Conservation (phyloP, 1,139 yeast species). For the Magnusiomyces tetraspermus region DNA sequence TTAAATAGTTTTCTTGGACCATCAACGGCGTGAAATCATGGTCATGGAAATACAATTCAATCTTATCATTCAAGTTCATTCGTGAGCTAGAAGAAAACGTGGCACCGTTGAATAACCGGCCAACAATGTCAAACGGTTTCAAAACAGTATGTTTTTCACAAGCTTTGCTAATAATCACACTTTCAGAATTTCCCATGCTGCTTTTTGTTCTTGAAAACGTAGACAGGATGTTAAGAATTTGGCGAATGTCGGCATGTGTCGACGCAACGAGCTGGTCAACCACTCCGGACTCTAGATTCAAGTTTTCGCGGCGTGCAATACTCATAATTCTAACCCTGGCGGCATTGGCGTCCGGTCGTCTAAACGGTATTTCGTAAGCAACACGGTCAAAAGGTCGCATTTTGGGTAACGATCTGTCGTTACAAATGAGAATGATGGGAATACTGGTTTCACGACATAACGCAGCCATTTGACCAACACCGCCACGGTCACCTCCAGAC, state of each 20-base stretch:
- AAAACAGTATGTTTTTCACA: conserved; percentile 90
- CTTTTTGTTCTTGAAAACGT: conserved; percentile 67
- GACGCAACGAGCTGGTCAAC: conserved; percentile 79
- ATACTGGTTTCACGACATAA: conserved; percentile 77
- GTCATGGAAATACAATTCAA: conserved; percentile 87
- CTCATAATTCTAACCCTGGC: conserved; percentile 81
- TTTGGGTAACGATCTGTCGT: conserved; percentile 84
- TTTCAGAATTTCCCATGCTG: conserved; percentile 48
- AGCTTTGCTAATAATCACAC: conserved; percentile 44
- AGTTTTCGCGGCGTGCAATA: conserved; percentile 75
- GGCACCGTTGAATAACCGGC: conserved; percentile 55
- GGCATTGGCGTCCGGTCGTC: conserved; percentile 79
- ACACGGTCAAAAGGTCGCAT: conserved; percentile 92
- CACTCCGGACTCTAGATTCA: conserved; percentile 69
- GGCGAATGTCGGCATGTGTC: conserved; percentile 87
- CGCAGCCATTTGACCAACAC: conserved; percentile 89
- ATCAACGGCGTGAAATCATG: conserved; percentile 90
- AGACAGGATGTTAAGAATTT: conserved; percentile 79
- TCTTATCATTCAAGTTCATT: conserved; percentile 65
- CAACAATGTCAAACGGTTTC: conserved; percentile 86
- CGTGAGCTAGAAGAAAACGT: conserved; percentile 45
- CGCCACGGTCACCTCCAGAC: conserved; percentile 99
- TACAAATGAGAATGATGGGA: conserved; percentile 89
- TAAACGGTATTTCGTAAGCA: conserved; percentile 72
- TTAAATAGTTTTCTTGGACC: conserved; percentile 88